Evolutionary conservation across 495 filamentous ascomycete species (phyloP), one percentile per base, ranked within the genome.

Genomic region (Tuber borchii): DNA sequence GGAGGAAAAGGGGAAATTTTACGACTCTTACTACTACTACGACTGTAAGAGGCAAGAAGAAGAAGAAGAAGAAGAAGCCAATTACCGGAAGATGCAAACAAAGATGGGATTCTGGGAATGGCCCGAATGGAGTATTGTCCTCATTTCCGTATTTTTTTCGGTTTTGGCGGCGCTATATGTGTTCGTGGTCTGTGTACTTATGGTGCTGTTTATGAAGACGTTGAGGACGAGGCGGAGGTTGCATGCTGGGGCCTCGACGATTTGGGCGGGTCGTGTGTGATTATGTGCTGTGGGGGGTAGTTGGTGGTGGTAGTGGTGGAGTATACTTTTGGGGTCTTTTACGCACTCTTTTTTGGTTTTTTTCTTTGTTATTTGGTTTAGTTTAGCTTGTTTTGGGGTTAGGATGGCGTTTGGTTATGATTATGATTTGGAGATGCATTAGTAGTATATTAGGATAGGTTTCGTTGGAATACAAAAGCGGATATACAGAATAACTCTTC

Each of bases 41-140:
- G 2, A 37, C 34, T 37, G 16, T 45, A 65, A 31, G 56, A 26
- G 31, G 8, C 5, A 34, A 65, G 26, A 65, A n/a, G 56, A 19
- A 40, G 3, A 34, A 19, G 16, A 34, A 65, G 26, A 65, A n/a
- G 56, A 19, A 40, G 3, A 19, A 19, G 17, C 16, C 5, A 4
- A 26, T n/a, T 26, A 4, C 10, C 51, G 56, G 26, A 34, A 65
- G 56, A 8, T 65, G 26, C 56, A 65, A 26, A 34, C 56, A 34
- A 65, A 65, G 56, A 65, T 65, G 56, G 56, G 56, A 19, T 65
- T 34, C 56, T 65, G 56, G 56, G 26, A 31, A 65, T 65, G 56
- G 56, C 56, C 56, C 56, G 56, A 65, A 5, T 65, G 56, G 56
- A 65, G 56, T 19, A 65, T 65, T 34, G 56, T 34, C 26, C 14